Percentiles rank a stretch among this genome's conserved stretches.
Evolutionary conservation across 2,329 filamentous ascomycete species (phyloP).

Genomic region (Neofusicoccum parvum): DNA sequence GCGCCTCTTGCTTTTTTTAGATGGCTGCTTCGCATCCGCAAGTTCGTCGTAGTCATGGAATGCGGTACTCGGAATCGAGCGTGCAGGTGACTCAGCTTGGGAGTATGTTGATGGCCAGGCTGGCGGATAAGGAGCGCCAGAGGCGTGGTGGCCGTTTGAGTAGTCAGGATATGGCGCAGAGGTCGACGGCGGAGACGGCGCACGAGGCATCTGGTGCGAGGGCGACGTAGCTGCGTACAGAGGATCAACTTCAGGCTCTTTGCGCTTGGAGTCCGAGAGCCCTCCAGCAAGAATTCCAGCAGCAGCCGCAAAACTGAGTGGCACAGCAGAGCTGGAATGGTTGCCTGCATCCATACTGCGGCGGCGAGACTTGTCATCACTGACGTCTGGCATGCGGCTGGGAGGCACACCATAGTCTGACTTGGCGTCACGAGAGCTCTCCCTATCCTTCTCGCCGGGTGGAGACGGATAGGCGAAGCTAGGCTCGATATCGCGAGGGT

Average conservation of each 20-base stretch:
- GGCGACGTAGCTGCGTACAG: neutral
- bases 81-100: neutral
- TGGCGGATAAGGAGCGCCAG: neutral
- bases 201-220: neutral
- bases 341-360: conserved; percentile 1
- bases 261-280: conserved; percentile 2
- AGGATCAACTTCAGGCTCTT: neutral
- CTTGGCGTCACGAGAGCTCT: conserved; percentile 5
- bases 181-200: neutral
- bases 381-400: neutral
- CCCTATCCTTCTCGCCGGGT: conserved; percentile 1
- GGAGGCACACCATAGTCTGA: neutral
- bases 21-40: conserved; percentile 42
- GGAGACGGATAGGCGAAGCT: neutral
- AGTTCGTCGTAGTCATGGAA: conserved; percentile 39
- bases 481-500: conserved; percentile 32
- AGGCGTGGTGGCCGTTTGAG: neutral
- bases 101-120: neutral
- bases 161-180: neutral
- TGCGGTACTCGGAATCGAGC: conserved; percentile 35
- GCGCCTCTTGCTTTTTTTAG: conserved; percentile 49
- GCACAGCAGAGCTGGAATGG: neutral
- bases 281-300: conserved; percentile 8
- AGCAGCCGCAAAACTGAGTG: conserved; percentile 6
- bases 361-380: neutral